Base-by-base conservation (phyloP, 441 rosid genomes). In the Hypseocharis bilobata region DNA sequence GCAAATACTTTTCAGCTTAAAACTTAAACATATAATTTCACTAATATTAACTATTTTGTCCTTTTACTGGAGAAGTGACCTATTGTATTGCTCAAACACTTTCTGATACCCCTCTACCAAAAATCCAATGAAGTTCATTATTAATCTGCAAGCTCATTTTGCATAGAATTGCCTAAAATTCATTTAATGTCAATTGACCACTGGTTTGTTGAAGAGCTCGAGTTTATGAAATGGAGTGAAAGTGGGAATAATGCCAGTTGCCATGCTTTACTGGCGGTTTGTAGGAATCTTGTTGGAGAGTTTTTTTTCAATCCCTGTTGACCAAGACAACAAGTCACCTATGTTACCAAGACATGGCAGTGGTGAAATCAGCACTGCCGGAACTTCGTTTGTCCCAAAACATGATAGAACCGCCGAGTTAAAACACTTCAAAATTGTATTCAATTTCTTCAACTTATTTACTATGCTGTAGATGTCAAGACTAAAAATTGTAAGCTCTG, bases 381-480 rank as follows among this genome's bases (percentile, higher is more conserved):
- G 16, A 54, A 26, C 59, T 14, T 55, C 45, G 14, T 40, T 51
- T 22, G 28, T 51, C 27, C 60, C 25, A 19, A 58, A 29, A 58
- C 13, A 58, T 28, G 28, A 58, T 30, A n/a, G 14, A 58, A 58
- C 3, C 28, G 62, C 20, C 17, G 13, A 58, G n/a, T 11, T n/a
- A 49, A 26, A 25, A 55, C 26, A 11, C 30, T 55, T 23, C 25
- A 26, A 55, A 55, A 8, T 16, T 30, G 10, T 58, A 29, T 58
- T 58, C 14, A 3, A 16, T 58, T 14, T 57, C 38, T 58, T 58
- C 62, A 58, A 58, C 62, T 16, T 58, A 58, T 28, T 16, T 29
- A 29, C 30, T 55, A 11, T 45, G 17, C 16, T 17, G 3, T 5
- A 17, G 16, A 17, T 17, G 4, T 45, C 5, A 55, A 26, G 14